Evolutionary conservation across 2,329 filamentous ascomycete species (phyloP).

Genomic region (Rhinocladiella similis): DNA sequence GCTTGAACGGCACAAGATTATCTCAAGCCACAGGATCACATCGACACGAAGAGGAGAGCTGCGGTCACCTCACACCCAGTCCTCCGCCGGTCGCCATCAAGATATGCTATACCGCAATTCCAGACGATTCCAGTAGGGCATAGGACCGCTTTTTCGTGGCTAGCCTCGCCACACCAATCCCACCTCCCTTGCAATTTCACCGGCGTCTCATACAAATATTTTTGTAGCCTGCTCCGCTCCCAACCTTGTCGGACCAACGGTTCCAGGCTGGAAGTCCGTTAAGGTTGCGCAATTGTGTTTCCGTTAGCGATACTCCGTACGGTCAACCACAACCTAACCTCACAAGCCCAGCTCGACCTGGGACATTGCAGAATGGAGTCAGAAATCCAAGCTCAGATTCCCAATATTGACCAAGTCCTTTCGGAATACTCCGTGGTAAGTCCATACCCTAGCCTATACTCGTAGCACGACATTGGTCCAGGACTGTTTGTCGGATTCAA

Average conservation of each 20-base stretch:
- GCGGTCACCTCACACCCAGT: too few species aligned
- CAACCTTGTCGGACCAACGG: background rate
- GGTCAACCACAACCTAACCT: too few species aligned
- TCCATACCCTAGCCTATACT: slow-evolving; percentile 9
- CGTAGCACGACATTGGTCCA: background rate
- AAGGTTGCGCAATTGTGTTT: background rate
- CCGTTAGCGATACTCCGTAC: too few species aligned
- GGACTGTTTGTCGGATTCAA: background rate
- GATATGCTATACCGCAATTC: too few species aligned
- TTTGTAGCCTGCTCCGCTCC: too few species aligned
- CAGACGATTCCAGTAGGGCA: too few species aligned
- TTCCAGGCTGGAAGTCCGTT: background rate
- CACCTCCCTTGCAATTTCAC: background rate
- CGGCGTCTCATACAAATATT: too few species aligned
- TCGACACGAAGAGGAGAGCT: too few species aligned
- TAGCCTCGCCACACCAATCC: background rate
- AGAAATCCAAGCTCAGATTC: slow-evolving; percentile 80
- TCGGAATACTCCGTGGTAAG: slow-evolving; percentile 80
- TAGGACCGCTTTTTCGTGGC: background rate
- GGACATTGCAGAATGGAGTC: slow-evolving; percentile 66
- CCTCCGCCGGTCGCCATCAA: too few species aligned
- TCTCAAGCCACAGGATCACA: background rate
- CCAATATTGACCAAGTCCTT: slow-evolving; percentile 82
- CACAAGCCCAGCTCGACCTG: background rate
- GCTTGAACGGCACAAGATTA: too few species aligned